Evolutionary conservation across 768 basidiomycete species (phyloP).

Genomic region (Tubosaeta sp.): DNA sequence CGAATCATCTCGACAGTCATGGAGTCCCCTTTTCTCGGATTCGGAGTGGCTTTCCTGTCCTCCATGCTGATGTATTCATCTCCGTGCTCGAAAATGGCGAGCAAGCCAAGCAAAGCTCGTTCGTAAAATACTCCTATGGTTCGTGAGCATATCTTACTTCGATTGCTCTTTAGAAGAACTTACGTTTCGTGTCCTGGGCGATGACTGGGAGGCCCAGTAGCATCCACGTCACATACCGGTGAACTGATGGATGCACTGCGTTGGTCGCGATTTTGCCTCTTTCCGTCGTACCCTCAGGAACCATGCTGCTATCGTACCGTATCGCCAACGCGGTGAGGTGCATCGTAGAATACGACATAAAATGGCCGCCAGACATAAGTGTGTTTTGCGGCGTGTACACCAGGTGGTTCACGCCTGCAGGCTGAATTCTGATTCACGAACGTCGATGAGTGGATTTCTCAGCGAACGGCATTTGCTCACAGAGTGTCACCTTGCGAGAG

Average conservation of each 20-base stretch:
- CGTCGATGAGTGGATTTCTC: too few relatives aligned
- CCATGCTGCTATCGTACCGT: neutral
- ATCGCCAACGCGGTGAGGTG: neutral
- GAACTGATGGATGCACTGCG: neutral
- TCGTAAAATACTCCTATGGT: too few relatives aligned
- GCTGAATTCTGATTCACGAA: slow-evolving; percentile 9
- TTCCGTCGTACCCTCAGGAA: neutral
- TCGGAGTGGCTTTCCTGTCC: too few relatives aligned
- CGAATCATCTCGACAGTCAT: too few relatives aligned
- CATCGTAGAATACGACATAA: neutral
- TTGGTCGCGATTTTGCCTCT: neutral
- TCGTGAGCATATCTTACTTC: too few relatives aligned
- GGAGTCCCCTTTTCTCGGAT: too few relatives aligned
- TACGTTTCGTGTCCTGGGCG: too few relatives aligned
- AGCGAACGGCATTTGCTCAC: too few relatives aligned
- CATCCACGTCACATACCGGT: neutral
- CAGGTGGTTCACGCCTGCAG: neutral
- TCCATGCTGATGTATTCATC: too few relatives aligned
- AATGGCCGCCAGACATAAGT: neutral
- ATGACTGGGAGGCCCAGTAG: neutral
- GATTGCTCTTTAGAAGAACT: too few relatives aligned
- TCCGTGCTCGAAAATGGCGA: too few relatives aligned
- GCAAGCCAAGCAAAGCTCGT: too few relatives aligned
- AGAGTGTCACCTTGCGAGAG: neutral
- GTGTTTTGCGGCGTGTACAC: neutral